These are phyloP conservation scores for Lipomyces mesembrius DNA, from an alignment of 805 yeast species.

Conservation along the genomic window DNA sequence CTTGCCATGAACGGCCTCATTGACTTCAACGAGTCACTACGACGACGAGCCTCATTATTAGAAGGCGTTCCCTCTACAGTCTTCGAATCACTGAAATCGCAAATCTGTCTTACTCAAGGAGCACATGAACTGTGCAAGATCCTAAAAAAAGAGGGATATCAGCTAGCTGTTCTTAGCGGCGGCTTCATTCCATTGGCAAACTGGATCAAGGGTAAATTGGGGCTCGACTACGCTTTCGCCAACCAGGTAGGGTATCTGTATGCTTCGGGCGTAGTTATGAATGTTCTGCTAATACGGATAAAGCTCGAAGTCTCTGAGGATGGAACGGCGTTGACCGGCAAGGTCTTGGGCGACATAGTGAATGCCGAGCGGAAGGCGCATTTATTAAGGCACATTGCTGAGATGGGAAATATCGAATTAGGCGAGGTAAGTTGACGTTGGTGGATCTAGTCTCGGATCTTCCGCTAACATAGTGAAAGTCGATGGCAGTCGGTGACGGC, in stretches of 20 bases:
- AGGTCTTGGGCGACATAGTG: slow-evolving; percentile 77
- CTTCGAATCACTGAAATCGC: slow-evolving; percentile 76
- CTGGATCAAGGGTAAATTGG: slow-evolving; percentile 66
- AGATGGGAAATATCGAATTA: slow-evolving; percentile 57
- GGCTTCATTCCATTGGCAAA: slow-evolving; percentile 91
- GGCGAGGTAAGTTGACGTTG: slow-evolving; percentile 32
- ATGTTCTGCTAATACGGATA: slow-evolving; percentile 1
- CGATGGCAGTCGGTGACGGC: slow-evolving; percentile 58
- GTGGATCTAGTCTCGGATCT: not conserved
- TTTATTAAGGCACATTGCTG: slow-evolving; percentile 65
- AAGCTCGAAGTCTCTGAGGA: slow-evolving; percentile 50
- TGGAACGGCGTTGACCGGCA: slow-evolving; percentile 66
- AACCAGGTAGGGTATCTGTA: slow-evolving; percentile 49
- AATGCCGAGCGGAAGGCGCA: slow-evolving; percentile 85
- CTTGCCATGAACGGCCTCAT: slow-evolving; percentile 97
- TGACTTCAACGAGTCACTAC: slow-evolving; percentile 82
- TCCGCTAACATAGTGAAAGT: slow-evolving; percentile 12
- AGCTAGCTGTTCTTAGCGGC: slow-evolving; percentile 88
- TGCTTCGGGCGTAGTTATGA: not conserved
- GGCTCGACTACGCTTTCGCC: slow-evolving; percentile 87
- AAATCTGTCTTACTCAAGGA: slow-evolving; percentile 82
- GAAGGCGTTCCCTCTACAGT: slow-evolving; percentile 78
- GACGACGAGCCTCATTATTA: slow-evolving; percentile 74
- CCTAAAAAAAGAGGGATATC: slow-evolving; percentile 64
- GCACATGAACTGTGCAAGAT: slow-evolving; percentile 70